A percentile compares a stretch with the other conserved stretches of the same genome.
Conservation (phyloP, 2,329 filamentous ascomycete genomes). For the Pyricularia grisea region DNA sequence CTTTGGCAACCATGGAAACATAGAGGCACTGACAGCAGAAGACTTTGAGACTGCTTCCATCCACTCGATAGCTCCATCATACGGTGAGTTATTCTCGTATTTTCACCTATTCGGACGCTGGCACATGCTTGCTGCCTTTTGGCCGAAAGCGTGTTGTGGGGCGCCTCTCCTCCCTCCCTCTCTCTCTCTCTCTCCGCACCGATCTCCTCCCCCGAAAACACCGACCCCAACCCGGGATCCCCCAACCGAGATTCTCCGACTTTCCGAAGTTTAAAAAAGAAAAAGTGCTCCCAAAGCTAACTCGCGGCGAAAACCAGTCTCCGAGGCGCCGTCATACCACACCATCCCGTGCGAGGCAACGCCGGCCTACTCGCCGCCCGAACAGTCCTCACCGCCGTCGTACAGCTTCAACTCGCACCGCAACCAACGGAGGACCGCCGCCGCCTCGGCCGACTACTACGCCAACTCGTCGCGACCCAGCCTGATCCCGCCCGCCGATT, state of each 20-base stretch:
- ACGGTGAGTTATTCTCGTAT: slow-evolving; percentile 37
- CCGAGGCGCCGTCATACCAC: slow-evolving; percentile 56
- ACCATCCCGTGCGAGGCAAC: slow-evolving; percentile 36
- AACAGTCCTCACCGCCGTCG: background rate
- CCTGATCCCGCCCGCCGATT: slow-evolving; percentile 5
- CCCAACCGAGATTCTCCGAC: background rate
- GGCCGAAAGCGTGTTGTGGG: background rate
- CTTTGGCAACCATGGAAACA: slow-evolving; percentile 1
- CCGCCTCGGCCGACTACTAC: slow-evolving; percentile 8
- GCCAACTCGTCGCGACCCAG: slow-evolving; percentile 5
- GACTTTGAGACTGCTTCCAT: slow-evolving; percentile 62
- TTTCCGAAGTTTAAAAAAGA: background rate
- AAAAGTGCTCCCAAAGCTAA: background rate
- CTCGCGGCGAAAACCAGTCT: slow-evolving; percentile 30
- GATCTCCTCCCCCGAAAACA: background rate
- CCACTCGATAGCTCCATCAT: slow-evolving; percentile 58
- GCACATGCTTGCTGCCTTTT: background rate
- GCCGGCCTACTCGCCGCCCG: slow-evolving; percentile 40
- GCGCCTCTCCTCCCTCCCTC: too few relatives aligned
- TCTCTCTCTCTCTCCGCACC: background rate
- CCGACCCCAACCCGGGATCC: background rate
- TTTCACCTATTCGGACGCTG: background rate
- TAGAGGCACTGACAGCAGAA: slow-evolving; percentile 27
- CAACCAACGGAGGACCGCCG: background rate
- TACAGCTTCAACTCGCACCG: background rate